These are phyloP conservation scores for Acacia acuminata DNA, from an alignment of 306 rosid genomes.

Conservation along the genomic window DNA sequence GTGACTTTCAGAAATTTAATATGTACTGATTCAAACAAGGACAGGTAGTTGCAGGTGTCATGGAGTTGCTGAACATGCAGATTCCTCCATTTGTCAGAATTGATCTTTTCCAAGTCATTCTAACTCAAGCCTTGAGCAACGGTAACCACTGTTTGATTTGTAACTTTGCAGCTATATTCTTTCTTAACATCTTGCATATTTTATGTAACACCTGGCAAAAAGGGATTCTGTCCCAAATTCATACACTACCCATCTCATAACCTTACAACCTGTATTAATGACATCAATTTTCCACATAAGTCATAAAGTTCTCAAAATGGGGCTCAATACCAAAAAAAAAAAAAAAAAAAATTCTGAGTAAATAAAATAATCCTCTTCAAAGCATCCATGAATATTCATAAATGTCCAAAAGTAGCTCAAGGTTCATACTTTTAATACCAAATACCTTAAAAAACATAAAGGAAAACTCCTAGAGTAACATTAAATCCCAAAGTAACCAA, in stretches of 20 bases:
- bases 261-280: not conserved
- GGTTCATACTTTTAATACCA: not conserved
- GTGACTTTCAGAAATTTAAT: conserved; percentile 18
- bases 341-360: too few relatives aligned
- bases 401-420: not conserved
- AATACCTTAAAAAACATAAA: too few relatives aligned
- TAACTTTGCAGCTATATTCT: conserved; percentile 12
- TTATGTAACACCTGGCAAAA: not conserved
- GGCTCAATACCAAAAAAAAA: not conserved
- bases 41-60: conserved; percentile 87
- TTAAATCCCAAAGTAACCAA: too few relatives aligned
- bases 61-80: conserved; percentile 72
- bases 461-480: too few relatives aligned
- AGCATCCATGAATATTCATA: not conserved
- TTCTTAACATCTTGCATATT: not conserved
- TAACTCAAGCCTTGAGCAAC: conserved; percentile 71
- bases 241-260: not conserved
- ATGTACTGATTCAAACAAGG: conserved; percentile 32
- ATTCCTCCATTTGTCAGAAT: conserved; percentile 91
- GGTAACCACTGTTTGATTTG: conserved; percentile 56
- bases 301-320: not conserved
- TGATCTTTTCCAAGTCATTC: conserved; percentile 84
- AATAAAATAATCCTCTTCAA: too few relatives aligned
- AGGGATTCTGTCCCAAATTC: not conserved
- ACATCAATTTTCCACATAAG: not conserved